Percentiles rank a stretch among this genome's conserved stretches.
These are phyloP conservation scores for Colletotrichum cereale DNA, from an alignment of 2,329 filamentous ascomycete species.

Conservation along the genomic window DNA sequence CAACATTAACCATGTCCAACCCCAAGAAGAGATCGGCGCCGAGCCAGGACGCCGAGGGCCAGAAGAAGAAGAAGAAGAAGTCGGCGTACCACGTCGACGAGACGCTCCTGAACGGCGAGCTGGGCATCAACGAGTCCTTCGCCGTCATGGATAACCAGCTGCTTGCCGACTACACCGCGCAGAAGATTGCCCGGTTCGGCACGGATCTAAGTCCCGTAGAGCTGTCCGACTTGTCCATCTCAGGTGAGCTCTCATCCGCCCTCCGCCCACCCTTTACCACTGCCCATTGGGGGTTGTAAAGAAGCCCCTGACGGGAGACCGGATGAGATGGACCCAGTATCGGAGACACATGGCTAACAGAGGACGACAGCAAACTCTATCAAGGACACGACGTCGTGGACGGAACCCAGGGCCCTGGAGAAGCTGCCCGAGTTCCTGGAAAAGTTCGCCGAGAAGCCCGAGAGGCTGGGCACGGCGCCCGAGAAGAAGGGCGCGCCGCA, in stretches of 20 bases:
- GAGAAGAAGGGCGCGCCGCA: slow-evolving; percentile 81
- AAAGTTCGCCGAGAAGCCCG: slow-evolving; percentile 68
- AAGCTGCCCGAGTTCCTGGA: slow-evolving; percentile 86
- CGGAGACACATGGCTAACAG: not conserved
- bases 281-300: not conserved
- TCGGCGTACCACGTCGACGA: slow-evolving; percentile 67
- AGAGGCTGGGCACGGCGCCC: slow-evolving; percentile 72
- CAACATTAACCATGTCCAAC: slow-evolving; percentile 50
- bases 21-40: slow-evolving; percentile 70
- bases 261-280: not conserved
- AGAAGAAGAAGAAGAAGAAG: slow-evolving; percentile 68
- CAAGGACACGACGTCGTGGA: slow-evolving; percentile 82
- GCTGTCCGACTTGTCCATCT: slow-evolving; percentile 83
- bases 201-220: slow-evolving; percentile 86
- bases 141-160: slow-evolving; percentile 85
- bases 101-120: slow-evolving; percentile 72
- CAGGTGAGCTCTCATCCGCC: slow-evolving; percentile 66
- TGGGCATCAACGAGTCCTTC: slow-evolving; percentile 84
- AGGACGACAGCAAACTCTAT: slow-evolving; percentile 74
- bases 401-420: slow-evolving; percentile 73
- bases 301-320: not conserved
- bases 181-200: slow-evolving; percentile 82
- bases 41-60: slow-evolving; percentile 54
- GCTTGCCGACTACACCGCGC: slow-evolving; percentile 86
- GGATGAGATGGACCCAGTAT: not conserved